Base-by-base conservation (phyloP, 2,329 filamentous ascomycete species). In the Alternaria longipes region DNA sequence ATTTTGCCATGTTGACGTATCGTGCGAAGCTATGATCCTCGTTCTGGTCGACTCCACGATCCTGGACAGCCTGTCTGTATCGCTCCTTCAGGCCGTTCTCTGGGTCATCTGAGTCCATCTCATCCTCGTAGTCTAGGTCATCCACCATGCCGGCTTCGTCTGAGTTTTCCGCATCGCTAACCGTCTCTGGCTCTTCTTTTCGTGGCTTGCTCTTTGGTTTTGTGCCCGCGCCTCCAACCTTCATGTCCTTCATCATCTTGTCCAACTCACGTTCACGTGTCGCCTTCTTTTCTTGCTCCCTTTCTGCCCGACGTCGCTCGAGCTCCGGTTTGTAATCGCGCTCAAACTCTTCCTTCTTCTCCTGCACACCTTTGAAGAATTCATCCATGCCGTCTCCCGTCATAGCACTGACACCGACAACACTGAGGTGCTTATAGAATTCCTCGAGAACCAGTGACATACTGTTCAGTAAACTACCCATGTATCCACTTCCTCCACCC, bases 391-490 rank as follows among this genome's bases (percentile, higher is more conserved):
- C 96, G 0, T 91, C 90, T 22, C 95, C 95, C 0, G 94, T 92
- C 87, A 97, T 94, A 8, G 93, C 91, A 68, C 92, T 97, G 12
- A 99, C 96, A 0, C 91, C 93, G 0, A 99, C 94, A 8, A 99
- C 92, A 74, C 89, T 96, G 34, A 99, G 83, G 74, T 98, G 93
- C 40, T 92, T 90, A 80, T 99, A 99, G 75, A 99, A 99, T 78
- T 99, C 95, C 74, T 99, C 95, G 34, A 99, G 84, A 86, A 99
- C 93, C 63, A 98, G 83, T 74, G 93, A 97, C 95, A 99, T 99
- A 74, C 93, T 97, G 84, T 97, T 98, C 54, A 99, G 85, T 56
- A 98, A 82, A 67, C 91, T 96, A 56, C 92, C 91, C 95, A 99
- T 98, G 82, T 99, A 99, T 14, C 95, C 95, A 69, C 90, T 95